A percentile compares a stretch with the other conserved stretches of the same genome.
phyloP scores from a whole-genome alignment of 139 green algal genomes.

The Chlorella sp. region DNA sequence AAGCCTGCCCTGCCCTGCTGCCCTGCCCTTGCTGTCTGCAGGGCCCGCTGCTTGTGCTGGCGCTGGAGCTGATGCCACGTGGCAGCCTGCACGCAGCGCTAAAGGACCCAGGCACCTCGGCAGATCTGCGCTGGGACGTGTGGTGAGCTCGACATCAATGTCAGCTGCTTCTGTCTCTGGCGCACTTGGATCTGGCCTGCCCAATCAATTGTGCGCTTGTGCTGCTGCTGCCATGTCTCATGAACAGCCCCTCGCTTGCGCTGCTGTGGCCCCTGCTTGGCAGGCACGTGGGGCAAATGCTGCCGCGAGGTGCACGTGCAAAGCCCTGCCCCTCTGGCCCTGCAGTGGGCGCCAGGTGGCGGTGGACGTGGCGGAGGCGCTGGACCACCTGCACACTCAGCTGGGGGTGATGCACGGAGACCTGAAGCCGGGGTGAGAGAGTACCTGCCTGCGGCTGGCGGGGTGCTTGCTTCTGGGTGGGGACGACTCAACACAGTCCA shows the following conservation, averaged over 20 bases:
- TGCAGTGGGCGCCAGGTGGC: background rate
- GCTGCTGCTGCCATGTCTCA: too few relatives aligned
- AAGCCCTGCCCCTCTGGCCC: too few relatives aligned
- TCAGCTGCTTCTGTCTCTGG: too few relatives aligned
- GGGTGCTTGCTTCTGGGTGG: too few relatives aligned
- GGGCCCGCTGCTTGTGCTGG: background rate
- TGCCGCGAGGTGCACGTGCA: too few relatives aligned
- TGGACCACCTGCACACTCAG: constrained; percentile 3
- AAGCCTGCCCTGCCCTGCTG: background rate
- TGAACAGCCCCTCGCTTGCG: too few relatives aligned
- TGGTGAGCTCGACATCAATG: background rate
- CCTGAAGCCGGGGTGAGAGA: background rate
- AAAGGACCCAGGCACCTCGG: background rate
- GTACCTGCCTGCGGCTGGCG: too few relatives aligned
- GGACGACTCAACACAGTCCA: too few relatives aligned
- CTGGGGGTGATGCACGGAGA: background rate
- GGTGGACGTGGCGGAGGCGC: background rate
- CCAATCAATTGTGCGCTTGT: too few relatives aligned
- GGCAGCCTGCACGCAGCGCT: background rate
- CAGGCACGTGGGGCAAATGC: too few relatives aligned
- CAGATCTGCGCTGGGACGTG: background rate
- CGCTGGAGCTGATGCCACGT: background rate
- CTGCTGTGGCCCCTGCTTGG: too few relatives aligned
- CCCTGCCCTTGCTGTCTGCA: background rate
- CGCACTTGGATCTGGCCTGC: too few relatives aligned